phyloP scores from a whole-genome alignment of 805 yeast species.

The Saccharomycopsis lassenensis region DNA sequence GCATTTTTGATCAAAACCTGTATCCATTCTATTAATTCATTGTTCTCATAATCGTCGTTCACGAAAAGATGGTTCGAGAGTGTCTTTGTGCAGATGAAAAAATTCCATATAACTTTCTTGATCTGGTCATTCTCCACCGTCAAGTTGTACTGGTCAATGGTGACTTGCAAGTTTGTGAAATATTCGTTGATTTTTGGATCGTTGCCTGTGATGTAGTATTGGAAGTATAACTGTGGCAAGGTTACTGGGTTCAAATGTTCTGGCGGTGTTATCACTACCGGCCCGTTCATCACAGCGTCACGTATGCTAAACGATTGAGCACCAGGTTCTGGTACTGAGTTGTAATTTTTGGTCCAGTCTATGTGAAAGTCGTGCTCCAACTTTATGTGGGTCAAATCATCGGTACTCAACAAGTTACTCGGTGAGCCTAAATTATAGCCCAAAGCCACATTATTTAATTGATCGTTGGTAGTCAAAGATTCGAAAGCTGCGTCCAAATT shows the following conservation, averaged over 20 bases:
- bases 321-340: too few species aligned
- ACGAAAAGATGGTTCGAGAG: slow-evolving; percentile 12
- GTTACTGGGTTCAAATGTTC: neutral
- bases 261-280: too few species aligned
- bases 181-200: neutral
- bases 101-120: slow-evolving; percentile 5
- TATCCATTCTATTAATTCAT: slow-evolving; percentile 8
- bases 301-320: too few species aligned
- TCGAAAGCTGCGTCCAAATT: too few species aligned
- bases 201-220: slow-evolving; percentile 3
- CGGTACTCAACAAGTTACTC: too few species aligned
- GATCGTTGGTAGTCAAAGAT: too few species aligned
- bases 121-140: slow-evolving; percentile 9
- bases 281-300: too few species aligned
- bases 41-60: slow-evolving; percentile 10
- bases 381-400: too few species aligned
- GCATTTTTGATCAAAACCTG: neutral
- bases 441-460: too few species aligned
- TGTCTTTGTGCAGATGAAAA: slow-evolving; percentile 4
- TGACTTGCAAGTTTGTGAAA: slow-evolving; percentile 6
- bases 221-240: slow-evolving; percentile 2
- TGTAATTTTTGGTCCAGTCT: too few species aligned
- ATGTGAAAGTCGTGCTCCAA: too few species aligned
- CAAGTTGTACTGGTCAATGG: slow-evolving; percentile 1
- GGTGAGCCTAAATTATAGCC: too few species aligned